Evolutionary conservation across 2,329 filamentous ascomycete genomes (phyloP).

Genomic region (Clonostachys solani): DNA sequence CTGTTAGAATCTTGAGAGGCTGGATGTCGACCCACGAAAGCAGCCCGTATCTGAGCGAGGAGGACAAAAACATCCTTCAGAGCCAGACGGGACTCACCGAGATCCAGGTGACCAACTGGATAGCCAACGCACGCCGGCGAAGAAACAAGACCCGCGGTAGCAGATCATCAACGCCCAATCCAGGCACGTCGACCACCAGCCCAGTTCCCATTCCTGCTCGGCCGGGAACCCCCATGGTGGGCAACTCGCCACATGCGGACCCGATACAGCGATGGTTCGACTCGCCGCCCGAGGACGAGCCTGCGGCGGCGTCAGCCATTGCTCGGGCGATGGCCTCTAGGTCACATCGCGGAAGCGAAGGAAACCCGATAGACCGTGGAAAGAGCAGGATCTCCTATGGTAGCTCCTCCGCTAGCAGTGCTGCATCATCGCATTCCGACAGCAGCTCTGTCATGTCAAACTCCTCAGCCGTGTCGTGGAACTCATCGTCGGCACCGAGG

Average conservation of each 20-base stretch:
- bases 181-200: not conserved
- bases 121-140: constrained; percentile 77
- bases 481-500: too few species aligned
- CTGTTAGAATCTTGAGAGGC: constrained; percentile 69
- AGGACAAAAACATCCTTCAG: constrained; percentile 72
- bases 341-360: not conserved
- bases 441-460: constrained; percentile 13
- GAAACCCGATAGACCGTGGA: too few species aligned
- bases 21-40: constrained; percentile 73
- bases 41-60: constrained; percentile 79
- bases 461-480: constrained; percentile 11
- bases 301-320: not conserved
- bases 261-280: constrained; percentile 2
- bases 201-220: constrained; percentile 52
- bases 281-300: constrained; percentile 3
- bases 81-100: constrained; percentile 70
- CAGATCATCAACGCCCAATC: constrained; percentile 51
- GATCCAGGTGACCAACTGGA: constrained; percentile 81
- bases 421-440: constrained; percentile 1
- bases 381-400: too few species aligned
- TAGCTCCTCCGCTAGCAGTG: not conserved
- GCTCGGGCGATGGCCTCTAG: not conserved
- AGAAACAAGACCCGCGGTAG: constrained; percentile 61
- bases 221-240: constrained; percentile 20
- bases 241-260: not conserved